A percentile compares a stretch with the other conserved stretches of the same genome.
These are phyloP conservation scores for Elaeagnus macrophylla DNA, from an alignment of 306 rosid genomes.

Conservation along the genomic window DNA sequence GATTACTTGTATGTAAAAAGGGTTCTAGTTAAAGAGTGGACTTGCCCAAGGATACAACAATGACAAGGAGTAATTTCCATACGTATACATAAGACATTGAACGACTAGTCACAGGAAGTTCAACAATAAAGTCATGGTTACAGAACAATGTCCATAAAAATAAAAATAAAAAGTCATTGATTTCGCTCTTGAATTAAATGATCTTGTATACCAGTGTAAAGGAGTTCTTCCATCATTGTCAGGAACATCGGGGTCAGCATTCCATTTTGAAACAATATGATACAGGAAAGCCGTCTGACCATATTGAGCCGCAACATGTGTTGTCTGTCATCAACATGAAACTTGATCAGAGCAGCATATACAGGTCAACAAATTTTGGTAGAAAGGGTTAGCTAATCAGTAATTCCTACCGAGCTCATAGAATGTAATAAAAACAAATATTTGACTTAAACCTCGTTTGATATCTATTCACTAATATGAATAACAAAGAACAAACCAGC, in stretches of 20 bases:
- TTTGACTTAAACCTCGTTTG: no score
- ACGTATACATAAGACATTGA: no score
- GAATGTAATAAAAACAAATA: no score
- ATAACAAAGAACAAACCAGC: no score
- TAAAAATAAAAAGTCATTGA: not conserved
- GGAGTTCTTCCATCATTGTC: slow-evolving; percentile 97
- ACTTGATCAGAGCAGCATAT: not conserved
- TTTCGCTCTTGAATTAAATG: not conserved
- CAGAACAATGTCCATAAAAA: not conserved
- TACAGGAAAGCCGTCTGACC: slow-evolving; percentile 96
- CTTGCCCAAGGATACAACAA: no score
- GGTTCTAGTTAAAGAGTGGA: no score
- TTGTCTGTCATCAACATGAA: slow-evolving; percentile 42
- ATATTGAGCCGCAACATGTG: slow-evolving; percentile 92
- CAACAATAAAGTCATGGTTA: not conserved
- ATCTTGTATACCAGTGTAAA: slow-evolving; percentile 65
- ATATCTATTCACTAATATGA: no score
- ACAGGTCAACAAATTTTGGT: not conserved
- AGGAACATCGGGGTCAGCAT: slow-evolving; percentile 92
- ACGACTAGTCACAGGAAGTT: not conserved
- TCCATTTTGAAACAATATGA: slow-evolving; percentile 87
- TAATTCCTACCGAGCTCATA: no score
- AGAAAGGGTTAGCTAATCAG: not conserved
- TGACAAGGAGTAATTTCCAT: no score
- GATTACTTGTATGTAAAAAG: no score